phyloP scores from a whole-genome alignment of 129 eudicot species.

The Heracleum sosnowskyi region DNA sequence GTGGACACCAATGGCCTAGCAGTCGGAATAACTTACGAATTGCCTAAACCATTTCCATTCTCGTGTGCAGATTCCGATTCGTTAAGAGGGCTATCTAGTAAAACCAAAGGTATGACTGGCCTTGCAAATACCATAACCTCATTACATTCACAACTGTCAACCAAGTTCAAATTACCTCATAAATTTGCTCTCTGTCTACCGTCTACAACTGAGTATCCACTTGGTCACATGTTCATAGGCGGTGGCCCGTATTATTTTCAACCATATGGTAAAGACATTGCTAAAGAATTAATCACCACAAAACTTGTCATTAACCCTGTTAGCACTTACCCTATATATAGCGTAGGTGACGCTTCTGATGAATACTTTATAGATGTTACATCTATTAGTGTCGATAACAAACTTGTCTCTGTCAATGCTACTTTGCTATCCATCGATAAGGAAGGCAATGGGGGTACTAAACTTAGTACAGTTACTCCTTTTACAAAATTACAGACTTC shows the following conservation, averaged over 20 bases:
- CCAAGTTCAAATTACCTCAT: background rate
- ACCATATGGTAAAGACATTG: background rate
- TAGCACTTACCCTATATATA: background rate
- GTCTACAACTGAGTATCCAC: background rate
- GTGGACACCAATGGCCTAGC: background rate
- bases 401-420: constrained; percentile 8
- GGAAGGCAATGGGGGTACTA: constrained; percentile 34
- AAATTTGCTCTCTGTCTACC: constrained; percentile 11
- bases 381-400: constrained; percentile 21
- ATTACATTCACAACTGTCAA: background rate
- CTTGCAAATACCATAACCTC: constrained; percentile 6
- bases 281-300: background rate
- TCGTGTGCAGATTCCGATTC: background rate
- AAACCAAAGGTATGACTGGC: background rate
- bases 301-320: constrained; percentile 3
- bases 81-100: background rate
- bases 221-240: constrained; percentile 3
- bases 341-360: constrained; percentile 12
- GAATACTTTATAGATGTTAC: constrained; percentile 34
- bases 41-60: background rate
- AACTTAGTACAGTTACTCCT: constrained; percentile 26
- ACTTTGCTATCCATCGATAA: constrained; percentile 23
- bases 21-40: background rate
- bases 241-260: background rate
- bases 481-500: constrained; percentile 24